Evolutionary conservation across 257 asterid species (phyloP), one percentile per base, ranked within the genome.

Genomic region (Salvia miltiorrhiza): DNA sequence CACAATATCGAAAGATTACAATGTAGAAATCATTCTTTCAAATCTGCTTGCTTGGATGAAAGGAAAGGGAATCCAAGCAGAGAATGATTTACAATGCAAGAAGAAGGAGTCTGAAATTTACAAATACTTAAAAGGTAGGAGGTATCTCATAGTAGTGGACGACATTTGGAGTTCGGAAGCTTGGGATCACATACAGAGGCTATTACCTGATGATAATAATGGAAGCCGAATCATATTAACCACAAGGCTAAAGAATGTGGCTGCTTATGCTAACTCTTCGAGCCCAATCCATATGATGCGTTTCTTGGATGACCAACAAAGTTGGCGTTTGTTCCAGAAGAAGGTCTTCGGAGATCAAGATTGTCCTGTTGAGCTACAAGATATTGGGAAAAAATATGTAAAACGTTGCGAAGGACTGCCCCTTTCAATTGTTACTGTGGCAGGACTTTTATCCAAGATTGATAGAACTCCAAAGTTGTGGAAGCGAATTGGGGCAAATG

Each of bases 181-280:
- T 45, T 45, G 20, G 21, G 21, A 45, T 1, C 2, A 32, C 7
- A 9, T 48, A 6, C 30, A 2, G 28, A 3, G 3, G 0, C 12
- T 30, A 47, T 17, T 65, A 9, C 71, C 71, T 0, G 35, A 48
- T 6, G 9, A 65, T 5, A 0, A 2, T 10, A 32, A 19, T 48
- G 35, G 48, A 11, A 65, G 71, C 20, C 60, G 60, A 43, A 53
- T 67, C 54, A 4, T 67, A 5, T 1, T 53, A 8, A 67, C 73
- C 20, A 37, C 73, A 7, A 67, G 64, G 73, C 28, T 21, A 4
- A 0, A 0, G 0, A 64, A 67, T 14, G 12, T 67, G 54, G 73
- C 64, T 53, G 1, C 56, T 9, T 13, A 50, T 21, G 3, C 26
- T 28, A 9, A 0, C 11, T 20, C 23, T 12, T 41, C 40, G 3